phyloP scores from a whole-genome alignment of 306 rosid genomes.

The Malus fusca region DNA sequence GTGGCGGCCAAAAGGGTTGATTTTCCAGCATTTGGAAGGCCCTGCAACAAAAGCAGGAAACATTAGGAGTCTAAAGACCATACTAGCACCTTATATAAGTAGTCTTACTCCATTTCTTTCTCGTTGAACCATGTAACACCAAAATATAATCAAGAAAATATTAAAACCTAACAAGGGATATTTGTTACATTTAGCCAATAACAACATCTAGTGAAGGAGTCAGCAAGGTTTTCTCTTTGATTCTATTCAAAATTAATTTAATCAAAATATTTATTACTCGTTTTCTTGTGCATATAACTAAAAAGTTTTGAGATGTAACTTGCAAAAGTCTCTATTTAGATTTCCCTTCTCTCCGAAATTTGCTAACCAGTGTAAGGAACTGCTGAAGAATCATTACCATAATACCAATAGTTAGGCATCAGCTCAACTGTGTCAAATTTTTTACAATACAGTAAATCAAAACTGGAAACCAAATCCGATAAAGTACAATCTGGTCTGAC shows the following conservation, averaged over 20 bases:
- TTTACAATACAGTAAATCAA: neutral
- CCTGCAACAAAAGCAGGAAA: slow-evolving; percentile 42
- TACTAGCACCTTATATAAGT: neutral
- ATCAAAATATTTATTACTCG: neutral
- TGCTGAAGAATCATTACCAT: neutral
- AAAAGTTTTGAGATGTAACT: neutral
- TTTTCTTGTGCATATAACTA: neutral
- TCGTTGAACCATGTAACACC: neutral
- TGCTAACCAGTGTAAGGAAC: neutral
- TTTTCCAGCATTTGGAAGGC: slow-evolving; percentile 99
- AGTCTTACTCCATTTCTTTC: neutral
- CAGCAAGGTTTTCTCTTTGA: neutral
- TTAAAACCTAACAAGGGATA: neutral
- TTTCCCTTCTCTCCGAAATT: neutral
- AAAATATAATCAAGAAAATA: neutral
- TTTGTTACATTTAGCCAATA: neutral
- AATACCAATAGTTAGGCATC: neutral
- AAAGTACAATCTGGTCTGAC: neutral
- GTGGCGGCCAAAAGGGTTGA: slow-evolving; percentile 90
- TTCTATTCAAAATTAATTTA: neutral
- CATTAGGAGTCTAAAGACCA: slow-evolving; percentile 17
- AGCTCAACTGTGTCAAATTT: neutral
- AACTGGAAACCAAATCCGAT: neutral
- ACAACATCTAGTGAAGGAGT: neutral
- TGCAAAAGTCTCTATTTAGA: neutral